phyloP scores from a whole-genome alignment of 2,329 filamentous ascomycete species.

The Trichoderma atroviride region DNA sequence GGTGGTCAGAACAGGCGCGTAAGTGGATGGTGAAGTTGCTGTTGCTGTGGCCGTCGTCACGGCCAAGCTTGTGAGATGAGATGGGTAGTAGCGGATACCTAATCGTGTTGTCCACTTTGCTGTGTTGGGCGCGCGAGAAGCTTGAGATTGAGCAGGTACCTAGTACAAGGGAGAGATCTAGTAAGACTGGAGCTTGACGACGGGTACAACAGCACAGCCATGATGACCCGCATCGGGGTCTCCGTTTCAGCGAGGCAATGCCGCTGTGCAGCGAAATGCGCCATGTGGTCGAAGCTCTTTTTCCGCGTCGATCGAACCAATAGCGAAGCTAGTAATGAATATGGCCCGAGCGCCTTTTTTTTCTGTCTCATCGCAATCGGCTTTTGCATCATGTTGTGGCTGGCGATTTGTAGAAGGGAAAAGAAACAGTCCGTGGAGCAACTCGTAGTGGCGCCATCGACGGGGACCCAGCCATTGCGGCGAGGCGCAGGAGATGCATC shows the following conservation, averaged over 20 bases:
- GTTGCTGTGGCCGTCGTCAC: neutral
- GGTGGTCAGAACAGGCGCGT: neutral
- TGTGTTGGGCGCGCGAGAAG: neutral
- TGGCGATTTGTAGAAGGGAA: neutral
- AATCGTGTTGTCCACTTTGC: neutral
- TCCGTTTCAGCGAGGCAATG: constrained; percentile 21
- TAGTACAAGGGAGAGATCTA: neutral
- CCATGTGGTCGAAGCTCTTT: constrained; percentile 10
- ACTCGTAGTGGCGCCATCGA: constrained; percentile 1
- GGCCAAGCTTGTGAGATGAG: neutral
- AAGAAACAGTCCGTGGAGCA: neutral
- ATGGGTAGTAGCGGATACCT: neutral
- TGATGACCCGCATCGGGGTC: constrained; percentile 27
- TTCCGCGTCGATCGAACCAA: constrained; percentile 14
- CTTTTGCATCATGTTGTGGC: neutral
- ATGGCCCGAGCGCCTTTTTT: constrained; percentile 2
- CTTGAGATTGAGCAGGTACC: neutral
- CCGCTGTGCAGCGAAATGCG: constrained; percentile 6
- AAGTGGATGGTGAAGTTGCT: neutral
- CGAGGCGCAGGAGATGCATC: constrained; percentile 17
- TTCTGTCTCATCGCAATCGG: constrained; percentile 2
- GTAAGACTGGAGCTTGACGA: neutral
- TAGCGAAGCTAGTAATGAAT: neutral
- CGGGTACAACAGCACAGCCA: constrained; percentile 19
- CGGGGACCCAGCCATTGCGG: neutral